Percentiles rank a stretch among this genome's conserved stretches.
These are phyloP conservation scores for Anisodus tanguticus DNA, from an alignment of 257 asterid species.

Conservation along the genomic window DNA sequence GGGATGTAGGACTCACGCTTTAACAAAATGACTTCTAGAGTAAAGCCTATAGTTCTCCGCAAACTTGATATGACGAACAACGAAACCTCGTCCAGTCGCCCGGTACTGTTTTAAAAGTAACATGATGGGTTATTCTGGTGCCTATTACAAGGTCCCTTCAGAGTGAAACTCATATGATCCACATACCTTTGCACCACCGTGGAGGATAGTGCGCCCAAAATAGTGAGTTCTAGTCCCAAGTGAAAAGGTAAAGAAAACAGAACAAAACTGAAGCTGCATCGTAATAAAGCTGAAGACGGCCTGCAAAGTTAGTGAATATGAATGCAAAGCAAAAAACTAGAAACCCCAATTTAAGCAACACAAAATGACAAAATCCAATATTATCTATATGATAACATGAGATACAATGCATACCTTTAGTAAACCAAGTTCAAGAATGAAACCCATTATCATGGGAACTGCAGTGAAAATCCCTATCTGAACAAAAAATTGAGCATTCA, in stretches of 20 bases:
- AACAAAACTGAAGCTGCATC: conserved; percentile 98
- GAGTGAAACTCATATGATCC: conserved; percentile 20
- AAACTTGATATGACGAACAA: conserved; percentile 92
- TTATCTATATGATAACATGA: conserved; percentile 17
- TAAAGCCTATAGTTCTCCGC: conserved; percentile 95
- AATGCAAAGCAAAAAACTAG: neutral
- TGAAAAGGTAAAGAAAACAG: conserved; percentile 95
- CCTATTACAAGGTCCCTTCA: conserved; percentile 20
- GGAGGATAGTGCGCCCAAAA: conserved; percentile 98
- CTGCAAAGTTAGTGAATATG: conserved; percentile 50
- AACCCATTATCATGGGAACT: conserved; percentile 96
- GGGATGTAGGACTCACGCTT: conserved; percentile 59
- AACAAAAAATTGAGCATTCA: conserved; percentile 97
- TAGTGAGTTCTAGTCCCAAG: conserved; percentile 95
- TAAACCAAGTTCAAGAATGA: conserved; percentile 87
- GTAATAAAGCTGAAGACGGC: conserved; percentile 95
- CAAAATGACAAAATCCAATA: conserved; percentile 23
- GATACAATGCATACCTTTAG: conserved; percentile 62
- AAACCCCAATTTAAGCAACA: neutral
- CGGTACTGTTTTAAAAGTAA: conserved; percentile 65
- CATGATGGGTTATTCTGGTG: conserved; percentile 34
- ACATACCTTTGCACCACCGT: conserved; percentile 98
- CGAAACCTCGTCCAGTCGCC: conserved; percentile 99
- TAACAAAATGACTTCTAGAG: conserved; percentile 97
- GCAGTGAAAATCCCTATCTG: conserved; percentile 98